Percentiles rank a stretch among this genome's conserved stretches.
Evolutionary conservation across 1,284 basidiomycete species (phyloP).

Genomic region (Boletus calvinii): DNA sequence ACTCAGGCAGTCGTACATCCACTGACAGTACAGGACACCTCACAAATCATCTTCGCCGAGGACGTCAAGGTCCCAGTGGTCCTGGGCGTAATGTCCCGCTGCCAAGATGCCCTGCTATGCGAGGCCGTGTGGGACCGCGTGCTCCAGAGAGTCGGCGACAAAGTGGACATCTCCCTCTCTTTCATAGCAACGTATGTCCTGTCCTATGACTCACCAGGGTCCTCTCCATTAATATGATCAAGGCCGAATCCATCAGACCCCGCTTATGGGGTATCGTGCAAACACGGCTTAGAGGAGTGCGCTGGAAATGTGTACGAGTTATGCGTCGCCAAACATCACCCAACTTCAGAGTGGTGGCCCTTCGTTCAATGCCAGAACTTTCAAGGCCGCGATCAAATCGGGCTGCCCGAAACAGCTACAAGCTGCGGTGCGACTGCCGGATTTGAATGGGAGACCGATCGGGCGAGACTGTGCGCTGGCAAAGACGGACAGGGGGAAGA

Average conservation of each 20-base stretch:
- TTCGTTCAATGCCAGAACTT: constrained; percentile 78
- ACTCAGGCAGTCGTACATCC: constrained; percentile 19
- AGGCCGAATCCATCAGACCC: constrained; percentile 66
- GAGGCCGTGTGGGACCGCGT: constrained; percentile 78
- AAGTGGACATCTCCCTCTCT: constrained; percentile 67
- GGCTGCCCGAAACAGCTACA: constrained; percentile 60
- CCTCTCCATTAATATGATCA: constrained; percentile 18
- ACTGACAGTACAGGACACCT: constrained; percentile 30
- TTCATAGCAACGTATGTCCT: constrained; percentile 67
- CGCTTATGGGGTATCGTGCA: constrained; percentile 72
- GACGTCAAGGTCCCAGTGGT: constrained; percentile 54
- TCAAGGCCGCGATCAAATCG: constrained; percentile 63
- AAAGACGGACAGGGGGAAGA: constrained; percentile 58
- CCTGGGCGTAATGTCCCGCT: constrained; percentile 77
- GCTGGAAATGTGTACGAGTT: constrained; percentile 87
- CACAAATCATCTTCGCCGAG: constrained; percentile 20
- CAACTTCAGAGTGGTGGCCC: constrained; percentile 62
- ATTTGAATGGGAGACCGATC: constrained; percentile 68
- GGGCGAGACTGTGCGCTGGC: constrained; percentile 58
- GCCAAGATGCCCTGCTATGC: constrained; percentile 76
- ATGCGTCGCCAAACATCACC: constrained; percentile 64
- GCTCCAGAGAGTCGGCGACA: constrained; percentile 57
- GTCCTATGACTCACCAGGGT: constrained; percentile 2
- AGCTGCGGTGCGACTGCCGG: constrained; percentile 62
- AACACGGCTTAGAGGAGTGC: constrained; percentile 78